Evolutionary conservation across 2,329 filamentous ascomycete species (phyloP), one percentile per base, ranked within the genome.

Genomic region (Botrytis deweyae): DNA sequence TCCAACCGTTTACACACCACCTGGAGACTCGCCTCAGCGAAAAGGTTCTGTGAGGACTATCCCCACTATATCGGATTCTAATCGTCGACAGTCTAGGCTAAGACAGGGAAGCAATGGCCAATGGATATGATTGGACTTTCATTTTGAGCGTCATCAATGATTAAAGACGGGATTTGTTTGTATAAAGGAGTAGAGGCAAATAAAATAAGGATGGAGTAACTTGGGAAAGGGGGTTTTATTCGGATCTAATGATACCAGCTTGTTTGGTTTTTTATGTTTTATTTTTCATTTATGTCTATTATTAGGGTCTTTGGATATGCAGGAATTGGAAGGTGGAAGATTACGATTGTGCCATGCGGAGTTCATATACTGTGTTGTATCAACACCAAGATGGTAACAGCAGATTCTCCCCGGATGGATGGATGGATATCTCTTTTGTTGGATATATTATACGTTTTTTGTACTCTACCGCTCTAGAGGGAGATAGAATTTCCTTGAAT

Each of bases 1-100:
- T 73, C 85, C 88, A 4, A 83, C 84, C 1, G 86, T 89, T 7
- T 90, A 90, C 79, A 74, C 76, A 33, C 78, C 78, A 25, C 73
- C 71, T n/a, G 33, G 22, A 29, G 36, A 36, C 20, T 46, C 29
- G 1, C 29, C n/a, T 4, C 75, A 40, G 73, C 75, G 73, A 75
- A 76, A 71, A 52, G 70, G 40, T 33, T 59, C 49, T 5, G 38
- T 20, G 12, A 58, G 20, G 18, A 44, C 36, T 2, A 58, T 69
- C 22, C 36, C 49, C n/a, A 44, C 38, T 2, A 6, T 36, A 9
- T 33, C 36, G 3, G 22, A 69, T 12, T 58, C n/a, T 2, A 68
- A 22, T 3, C 46, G 46, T 58, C 65, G 49, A 58, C 33, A 40
- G 25, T 68, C 65, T 42, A 69, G 38, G 18, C 38, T 69, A 6